Base-by-base conservation (phyloP, 768 basidiomycete species). In the Candolleomyces aberdarensis region DNA sequence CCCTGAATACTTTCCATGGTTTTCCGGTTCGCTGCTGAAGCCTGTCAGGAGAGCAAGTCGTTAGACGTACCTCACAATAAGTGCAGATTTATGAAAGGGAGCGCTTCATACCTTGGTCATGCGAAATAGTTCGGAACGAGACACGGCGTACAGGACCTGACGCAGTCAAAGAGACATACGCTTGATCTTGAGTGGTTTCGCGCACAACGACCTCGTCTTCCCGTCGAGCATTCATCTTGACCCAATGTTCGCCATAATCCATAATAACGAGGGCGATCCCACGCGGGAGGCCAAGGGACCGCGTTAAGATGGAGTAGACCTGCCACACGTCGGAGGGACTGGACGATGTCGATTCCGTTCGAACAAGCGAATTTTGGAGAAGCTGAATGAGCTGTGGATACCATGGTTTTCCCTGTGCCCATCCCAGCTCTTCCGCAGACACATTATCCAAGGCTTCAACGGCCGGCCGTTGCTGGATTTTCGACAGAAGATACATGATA, bases 221-320 rank as follows among this genome's bases (percentile, higher is more conserved):
- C 6, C 51, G 51, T 26, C n/a, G 22, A 22, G n/a, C 48, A 52
- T 31, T 52, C 10, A 22, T 52, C n/a, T 52, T 52, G 22, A 52
- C 51, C 51, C 51, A 52, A 20, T 52, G 51, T 29, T 29, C 51
- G n/a, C 51, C 51, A 22, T 29, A n/a, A 32, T 52, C 51, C 51
- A 52, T 52, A 32, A 52, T 49, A 26, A 32, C 15, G 51, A 52
- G 51, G 51, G 29, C 51, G 7, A 52, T 32, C 22, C 14, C 2
- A 32, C 51, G 51, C 5, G 51, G 51, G 15, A 52, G 51, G 29
- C 51, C 51, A 32, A 52, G 51, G 51, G 51, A 52, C 51, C 51
- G 51, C 20, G 20, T 52, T 31, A 52, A n/a, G 51, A 29, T 29
- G 3, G 51, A 52, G 29, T 52, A 52, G 51, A 52, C 51, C 29